Evolutionary conservation across 116 monocot genomes (phyloP), one percentile per base, ranked within the genome.

Genomic region (Trichopus zeylanicus): DNA sequence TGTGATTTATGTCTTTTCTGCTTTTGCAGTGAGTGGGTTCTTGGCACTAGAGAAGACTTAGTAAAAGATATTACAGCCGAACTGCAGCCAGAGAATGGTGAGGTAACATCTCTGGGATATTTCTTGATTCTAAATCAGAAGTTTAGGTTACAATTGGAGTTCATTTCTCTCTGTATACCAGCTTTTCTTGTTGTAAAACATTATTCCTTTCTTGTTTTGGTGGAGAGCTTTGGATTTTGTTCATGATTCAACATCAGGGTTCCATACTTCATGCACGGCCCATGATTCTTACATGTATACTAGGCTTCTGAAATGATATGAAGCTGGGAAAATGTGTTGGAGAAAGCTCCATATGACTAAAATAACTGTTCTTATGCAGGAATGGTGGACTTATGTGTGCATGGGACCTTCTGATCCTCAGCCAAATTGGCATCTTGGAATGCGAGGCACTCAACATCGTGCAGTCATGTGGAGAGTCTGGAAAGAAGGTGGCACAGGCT

Each of bases 381-480:
- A 98, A 74, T 98, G 98, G 98, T 98, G 98, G 98, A 98, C 98
- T 20, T 98, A 98, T 67, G 85, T 98, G 21, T 98, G 91, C 75
- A 72, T 98, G 82, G 98, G 98, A 33, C 98, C 91, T 55, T 78
- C 98, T 31, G 98, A 98, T 76, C 98, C 98, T 6, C 88, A 88
- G 18, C 98, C 98, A 52, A 98, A 98, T 54, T 98, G 82, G 91
- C 98, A 98, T 68, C 78, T 98, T 51, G 98, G 98, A 26, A 98
- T 98, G 98, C 87, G 91, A 70, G 98, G 98, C 49, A 85, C 98
- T 47, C 98, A 98, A 65, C 91, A 91, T 63, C 87, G 98, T 61
- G 91, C 91, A 21, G 98, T 98, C 25, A 85, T 98, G 91, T 98
- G 98, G 98, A 84, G 91, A 71, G 98, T 98, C 13, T 98, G 91